Conservation (phyloP, 2,329 filamentous ascomycete genomes). For the Penicillium crustosum region DNA sequence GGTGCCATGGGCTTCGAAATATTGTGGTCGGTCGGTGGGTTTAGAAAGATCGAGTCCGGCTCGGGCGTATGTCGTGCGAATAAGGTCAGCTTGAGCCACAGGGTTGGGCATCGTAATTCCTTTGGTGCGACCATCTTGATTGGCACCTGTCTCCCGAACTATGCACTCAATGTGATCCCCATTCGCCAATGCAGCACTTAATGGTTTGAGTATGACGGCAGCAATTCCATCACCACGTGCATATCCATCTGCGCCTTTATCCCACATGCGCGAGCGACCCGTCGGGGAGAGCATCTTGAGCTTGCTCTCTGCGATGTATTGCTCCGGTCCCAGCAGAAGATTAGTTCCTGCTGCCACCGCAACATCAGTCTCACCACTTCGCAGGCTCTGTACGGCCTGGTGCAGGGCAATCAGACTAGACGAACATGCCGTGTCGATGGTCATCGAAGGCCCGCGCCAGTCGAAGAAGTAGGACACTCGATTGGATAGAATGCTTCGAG, state of each 20-base stretch:
- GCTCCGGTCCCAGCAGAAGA: slow-evolving; percentile 31
- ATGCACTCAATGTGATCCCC: slow-evolving; percentile 48
- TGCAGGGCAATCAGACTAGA: slow-evolving; percentile 42
- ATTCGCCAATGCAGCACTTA: slow-evolving; percentile 50
- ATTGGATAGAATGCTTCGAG: slow-evolving; percentile 42
- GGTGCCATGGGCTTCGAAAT: slow-evolving; percentile 50
- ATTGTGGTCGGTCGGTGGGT: slow-evolving; percentile 37
- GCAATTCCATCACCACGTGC: slow-evolving; percentile 56
- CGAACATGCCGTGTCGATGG: slow-evolving; percentile 51
- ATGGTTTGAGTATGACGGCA: slow-evolving; percentile 52
- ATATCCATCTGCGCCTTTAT: slow-evolving; percentile 50
- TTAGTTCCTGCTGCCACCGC: slow-evolving; percentile 29
- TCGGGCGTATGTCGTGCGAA: slow-evolving; percentile 39
- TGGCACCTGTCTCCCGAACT: slow-evolving; percentile 37
- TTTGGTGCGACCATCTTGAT: slow-evolving; percentile 38
- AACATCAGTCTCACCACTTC: slow-evolving; percentile 29
- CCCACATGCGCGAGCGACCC: slow-evolving; percentile 53
- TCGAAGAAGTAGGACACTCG: slow-evolving; percentile 42
- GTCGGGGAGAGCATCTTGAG: slow-evolving; percentile 52
- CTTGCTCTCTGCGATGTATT: slow-evolving; percentile 35
- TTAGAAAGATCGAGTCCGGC: slow-evolving; percentile 39
- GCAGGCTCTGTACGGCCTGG: slow-evolving; percentile 34
- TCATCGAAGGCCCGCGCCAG: slow-evolving; percentile 42
- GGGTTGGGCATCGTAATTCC: slow-evolving; percentile 39
- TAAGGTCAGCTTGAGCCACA: slow-evolving; percentile 42